Base-by-base conservation (phyloP, 768 basidiomycete species). In the Coprinopsis strossmayeri region DNA sequence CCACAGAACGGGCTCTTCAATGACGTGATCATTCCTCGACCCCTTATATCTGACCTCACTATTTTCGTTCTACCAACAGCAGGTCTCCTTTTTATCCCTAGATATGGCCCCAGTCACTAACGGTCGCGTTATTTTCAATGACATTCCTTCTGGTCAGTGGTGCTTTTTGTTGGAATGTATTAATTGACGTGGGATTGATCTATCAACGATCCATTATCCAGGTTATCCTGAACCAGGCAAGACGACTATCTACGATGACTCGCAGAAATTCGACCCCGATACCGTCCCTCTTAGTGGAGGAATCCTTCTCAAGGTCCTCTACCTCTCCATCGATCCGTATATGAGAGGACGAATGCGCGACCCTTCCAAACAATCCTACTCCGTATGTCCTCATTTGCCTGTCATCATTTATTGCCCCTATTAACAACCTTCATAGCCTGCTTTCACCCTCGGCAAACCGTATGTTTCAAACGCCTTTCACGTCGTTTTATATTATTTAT, bases 241-340 rank as follows among this genome's bases (percentile, higher is more conserved):
- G 50, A 70, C 72, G 5, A 66, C 66, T 0, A 52, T 66, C 10
- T 65, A 69, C 45, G 72, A 76, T 52, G 59, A 49, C 0, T 67
- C 56, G 15, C 57, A 66, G 46, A 67, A 60, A 1, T 76, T 79
- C 51, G 75, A 78, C 53, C 49, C 71, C 9, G 72, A 73, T 1
- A 64, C 49, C 30, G 64, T 68, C 0, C 56, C 62, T 0, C 56
- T 73, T 39, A 57, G 70, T 24, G 68, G 70, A 0, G 69, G 70
- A 0, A 53, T 72, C 42, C 55, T 78, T 21, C 49, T 74, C 52
- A 78, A 75, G 59, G 69, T 66, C 0, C 61, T 77, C 12, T 61
- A 65, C 3, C 53, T 78, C 13, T 70, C 70, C 13, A 57, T 77
- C 34, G 78, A 78, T 45, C 75, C 75, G 0, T 74, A 71, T 52